These are phyloP conservation scores for Syzygium aromaticum DNA, from an alignment of 345 rosid genomes.

Conservation along the genomic window DNA sequence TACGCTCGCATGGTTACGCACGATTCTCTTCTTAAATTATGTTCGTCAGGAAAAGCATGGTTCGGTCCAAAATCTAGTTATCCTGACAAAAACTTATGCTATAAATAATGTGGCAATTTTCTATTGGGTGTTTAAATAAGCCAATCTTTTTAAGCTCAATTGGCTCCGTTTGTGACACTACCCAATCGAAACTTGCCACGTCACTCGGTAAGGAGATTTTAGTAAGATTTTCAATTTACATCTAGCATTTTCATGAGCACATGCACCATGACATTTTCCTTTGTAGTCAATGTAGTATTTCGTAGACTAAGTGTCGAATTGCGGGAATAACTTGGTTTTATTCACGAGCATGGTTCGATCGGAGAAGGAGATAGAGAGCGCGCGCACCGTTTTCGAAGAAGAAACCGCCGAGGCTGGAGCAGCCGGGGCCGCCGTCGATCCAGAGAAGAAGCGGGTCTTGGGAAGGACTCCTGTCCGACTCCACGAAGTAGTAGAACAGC, in stretches of 20 bases:
- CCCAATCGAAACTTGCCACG: no score
- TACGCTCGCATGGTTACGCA: not conserved
- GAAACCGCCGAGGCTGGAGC: constrained; percentile 5
- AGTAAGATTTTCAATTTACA: not conserved
- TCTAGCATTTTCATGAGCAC: not conserved
- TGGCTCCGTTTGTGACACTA: not conserved
- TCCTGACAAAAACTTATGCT: no score
- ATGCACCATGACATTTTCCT: not conserved
- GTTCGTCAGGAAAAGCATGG: no score
- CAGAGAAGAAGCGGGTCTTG: constrained; percentile 6
- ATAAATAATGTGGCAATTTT: no score
- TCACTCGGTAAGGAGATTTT: no score
- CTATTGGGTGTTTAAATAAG: no score
- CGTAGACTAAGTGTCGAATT: not conserved
- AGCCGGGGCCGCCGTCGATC: constrained; percentile 12
- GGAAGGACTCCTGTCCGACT: constrained; percentile 1
- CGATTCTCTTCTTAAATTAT: not conserved
- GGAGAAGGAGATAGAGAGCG: not conserved
- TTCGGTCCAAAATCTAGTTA: no score
- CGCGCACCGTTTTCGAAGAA: constrained; percentile 1
- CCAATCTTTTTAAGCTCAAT: no score
- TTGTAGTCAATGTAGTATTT: not conserved
- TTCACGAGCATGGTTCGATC: not conserved
- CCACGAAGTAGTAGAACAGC: constrained; percentile 12
- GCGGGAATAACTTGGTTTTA: not conserved